phyloP scores from a whole-genome alignment of 2,329 filamentous ascomycete genomes.

The Nannizziopsis arthrosporioides region DNA sequence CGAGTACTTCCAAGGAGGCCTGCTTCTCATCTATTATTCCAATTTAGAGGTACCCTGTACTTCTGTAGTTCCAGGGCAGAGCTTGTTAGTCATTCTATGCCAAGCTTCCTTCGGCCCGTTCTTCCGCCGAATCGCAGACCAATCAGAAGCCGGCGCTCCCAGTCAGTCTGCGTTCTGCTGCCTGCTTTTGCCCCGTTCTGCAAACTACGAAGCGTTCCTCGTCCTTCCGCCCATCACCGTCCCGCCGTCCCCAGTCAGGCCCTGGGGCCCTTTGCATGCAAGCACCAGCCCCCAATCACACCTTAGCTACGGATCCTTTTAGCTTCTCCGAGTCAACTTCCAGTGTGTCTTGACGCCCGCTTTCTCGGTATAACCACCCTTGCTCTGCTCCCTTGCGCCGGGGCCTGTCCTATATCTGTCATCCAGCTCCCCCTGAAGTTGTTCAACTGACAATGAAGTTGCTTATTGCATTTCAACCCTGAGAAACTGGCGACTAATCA shows the following conservation, averaged over 20 bases:
- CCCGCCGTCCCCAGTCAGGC: not conserved
- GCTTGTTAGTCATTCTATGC: too few relatives aligned
- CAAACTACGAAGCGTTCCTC: constrained; percentile 18
- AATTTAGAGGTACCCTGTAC: too few relatives aligned
- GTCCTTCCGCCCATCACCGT: constrained; percentile 9
- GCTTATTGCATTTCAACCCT: not conserved
- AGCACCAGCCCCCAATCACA: constrained; percentile 2
- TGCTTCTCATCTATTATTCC: too few relatives aligned
- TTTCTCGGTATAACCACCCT: constrained; percentile 4
- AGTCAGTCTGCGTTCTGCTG: constrained; percentile 7
- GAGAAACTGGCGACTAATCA: constrained; percentile 12
- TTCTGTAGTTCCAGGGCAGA: too few relatives aligned
- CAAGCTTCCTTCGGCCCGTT: too few relatives aligned
- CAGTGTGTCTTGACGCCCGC: not conserved
- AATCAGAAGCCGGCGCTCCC: not conserved
- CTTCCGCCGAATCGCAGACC: not conserved
- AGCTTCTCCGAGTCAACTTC: not conserved
- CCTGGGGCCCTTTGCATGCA: constrained; percentile 1
- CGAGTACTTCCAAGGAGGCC: too few relatives aligned
- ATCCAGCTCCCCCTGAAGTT: not conserved
- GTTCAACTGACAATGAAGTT: not conserved
- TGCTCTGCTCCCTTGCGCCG: not conserved
- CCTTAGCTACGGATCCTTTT: not conserved
- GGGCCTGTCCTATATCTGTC: not conserved
- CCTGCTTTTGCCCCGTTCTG: constrained; percentile 13